Base-by-base conservation (phyloP, 108 stramenopile species). In the Nitzschia palea region DNA sequence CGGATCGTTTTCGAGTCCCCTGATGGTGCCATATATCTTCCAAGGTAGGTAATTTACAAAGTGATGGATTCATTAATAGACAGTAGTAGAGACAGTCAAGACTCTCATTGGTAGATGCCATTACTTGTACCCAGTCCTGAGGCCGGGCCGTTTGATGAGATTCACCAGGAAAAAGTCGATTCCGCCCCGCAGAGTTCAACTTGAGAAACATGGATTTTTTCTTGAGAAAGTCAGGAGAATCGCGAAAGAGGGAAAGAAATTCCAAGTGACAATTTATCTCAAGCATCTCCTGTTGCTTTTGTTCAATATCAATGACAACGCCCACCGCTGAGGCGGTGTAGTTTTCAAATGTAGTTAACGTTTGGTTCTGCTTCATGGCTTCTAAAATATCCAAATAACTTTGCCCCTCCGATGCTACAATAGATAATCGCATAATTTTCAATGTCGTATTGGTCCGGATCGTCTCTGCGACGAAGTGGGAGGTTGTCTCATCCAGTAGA, bases 91-190 rank as follows among this genome's bases (percentile, higher is more conserved):
- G 47, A 20, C 47, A 48, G 22, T 48, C 47, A 12, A 48, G 47
- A 55, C 28, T 55, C 26, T 53, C 35, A 35, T n/a, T 55, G 14
- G 48, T 36, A 52, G 27, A 28, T 33, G 34, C 34, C 33, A 65
- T 53, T 23, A 35, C 45, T 20, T 48, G 4, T 12, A 48, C 4
- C 47, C 47, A 48, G 5, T 48, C 47, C 15, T 20, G 18, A 20
- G n/a, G 47, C 15, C 18, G 15, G 4, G n/a, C 52, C 34, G 4
- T 54, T 44, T 44, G 28, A 12, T 30, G 50, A 4, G 35, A 35
- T 51, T 12, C 54, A 48, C 17, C 47, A 48, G 15, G 17, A 20
- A 48, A 48, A 4, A 59, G 18, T 40, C 36, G 58, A 8, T 40
- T 59, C 20, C 58, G 10, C 15, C 58, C 58, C 4, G 35, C 58